phyloP scores from a whole-genome alignment of 2,329 filamentous ascomycete species.

The Colletotrichum navitas region DNA sequence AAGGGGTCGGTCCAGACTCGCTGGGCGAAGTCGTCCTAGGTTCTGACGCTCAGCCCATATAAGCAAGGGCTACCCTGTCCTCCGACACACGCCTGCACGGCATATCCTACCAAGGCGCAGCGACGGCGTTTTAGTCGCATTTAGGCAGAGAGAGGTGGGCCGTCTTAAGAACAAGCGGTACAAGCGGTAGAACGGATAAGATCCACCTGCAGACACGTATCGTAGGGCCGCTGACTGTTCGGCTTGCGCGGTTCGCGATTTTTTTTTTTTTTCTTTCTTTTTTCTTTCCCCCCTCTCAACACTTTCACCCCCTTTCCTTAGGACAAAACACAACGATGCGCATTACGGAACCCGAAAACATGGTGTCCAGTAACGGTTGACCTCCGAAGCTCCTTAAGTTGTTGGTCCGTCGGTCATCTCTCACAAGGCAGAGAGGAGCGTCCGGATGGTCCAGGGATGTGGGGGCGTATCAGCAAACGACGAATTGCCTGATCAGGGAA shows the following conservation, averaged over 20 bases:
- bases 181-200: not conserved
- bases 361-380: conserved; percentile 44
- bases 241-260: too few species aligned
- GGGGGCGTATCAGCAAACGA: conserved; percentile 51
- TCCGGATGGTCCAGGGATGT: conserved; percentile 49
- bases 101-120: conserved; percentile 53
- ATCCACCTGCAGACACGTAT: not conserved
- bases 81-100: conserved; percentile 52
- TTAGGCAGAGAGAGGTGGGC: not conserved
- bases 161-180: not conserved
- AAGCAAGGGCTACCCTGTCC: conserved; percentile 51
- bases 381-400: not conserved
- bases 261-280: too few species aligned
- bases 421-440: conserved; percentile 55
- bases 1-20: conserved; percentile 48
- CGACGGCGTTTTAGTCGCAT: conserved; percentile 1
- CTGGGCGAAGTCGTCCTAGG: conserved; percentile 47
- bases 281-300: too few species aligned
- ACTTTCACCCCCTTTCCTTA: too few species aligned
- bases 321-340: too few species aligned
- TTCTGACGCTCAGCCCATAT: conserved; percentile 50
- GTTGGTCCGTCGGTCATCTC: conserved; percentile 42
- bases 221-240: not conserved
- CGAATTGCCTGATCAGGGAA: conserved; percentile 55
- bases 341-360: conserved; percentile 46